Evolutionary conservation across 257 asterid genomes (phyloP), one percentile per base, ranked within the genome.

Genomic region (Asclepias syriaca): DNA sequence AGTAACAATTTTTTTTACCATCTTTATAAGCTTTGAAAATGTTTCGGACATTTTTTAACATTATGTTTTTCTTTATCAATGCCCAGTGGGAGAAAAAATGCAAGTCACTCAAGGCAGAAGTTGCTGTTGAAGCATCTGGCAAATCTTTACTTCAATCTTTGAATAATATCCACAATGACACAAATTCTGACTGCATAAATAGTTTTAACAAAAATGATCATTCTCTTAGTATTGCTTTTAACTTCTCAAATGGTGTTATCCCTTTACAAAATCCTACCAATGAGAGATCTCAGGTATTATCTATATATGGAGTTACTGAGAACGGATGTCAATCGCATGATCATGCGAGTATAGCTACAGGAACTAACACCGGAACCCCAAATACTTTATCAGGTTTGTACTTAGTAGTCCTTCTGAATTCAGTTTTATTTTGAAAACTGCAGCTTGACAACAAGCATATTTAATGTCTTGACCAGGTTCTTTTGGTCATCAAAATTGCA

Each of bases 21-120:
- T 43, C 69, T 11, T n/a, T 40, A 64, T 32, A 5, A n/a, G 29
- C 48, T 16, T 45, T 14, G 12, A 15, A 18, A 18, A 14, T 8
- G 9, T 27, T 21, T 55, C 40, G 5, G 5, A 49, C 49, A 4
- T 21, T 21, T 63, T 63, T 40, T n/a, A 34, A 40, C 43, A 21
- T 48, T 21, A 6, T 55, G 10, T 19, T 51, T 40, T 59, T 65
- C 6, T 37, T 9, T 43, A 12, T 77, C 73, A 74, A 37, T 51
- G 73, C 89, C 84, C 79, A 94, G 97, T 94, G 98, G 98, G 89
- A 85, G 88, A 89, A 88, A 71, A 89, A 84, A 81, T 88, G 94
- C 91, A 82, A 80, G 71, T 58, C 81, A 34, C 71, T 81, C 81
- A 84, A 84, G 88, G 83, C 65, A 12, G 90, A 78, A 81, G 84